Percentiles rank a stretch among this genome's conserved stretches.
phyloP scores from a whole-genome alignment of 192 early-diverging fungal genomes.

The Gamsiella multidivaricata region DNA sequence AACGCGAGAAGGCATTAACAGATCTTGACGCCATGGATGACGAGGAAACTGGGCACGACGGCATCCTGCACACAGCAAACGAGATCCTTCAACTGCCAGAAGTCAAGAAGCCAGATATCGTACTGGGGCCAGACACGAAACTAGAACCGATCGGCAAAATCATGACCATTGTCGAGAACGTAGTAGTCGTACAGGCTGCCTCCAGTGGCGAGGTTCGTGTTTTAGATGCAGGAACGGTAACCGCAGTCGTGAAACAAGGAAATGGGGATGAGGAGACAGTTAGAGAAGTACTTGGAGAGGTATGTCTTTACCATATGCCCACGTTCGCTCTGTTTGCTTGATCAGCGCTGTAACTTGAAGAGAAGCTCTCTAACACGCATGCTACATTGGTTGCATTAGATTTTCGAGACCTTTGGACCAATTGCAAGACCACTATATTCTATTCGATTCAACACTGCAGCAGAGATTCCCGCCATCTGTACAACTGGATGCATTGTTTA shows the following conservation, averaged over 20 bases:
- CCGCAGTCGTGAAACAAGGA: conserved; percentile 50
- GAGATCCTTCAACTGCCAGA: conserved; percentile 66
- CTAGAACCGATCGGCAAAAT: conserved; percentile 73
- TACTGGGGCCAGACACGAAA: conserved; percentile 59
- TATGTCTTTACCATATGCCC: conserved; percentile 26
- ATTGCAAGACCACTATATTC: conserved; percentile 85
- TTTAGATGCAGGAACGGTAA: conserved; percentile 80
- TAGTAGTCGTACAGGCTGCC: conserved; percentile 74
- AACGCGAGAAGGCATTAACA: conserved; percentile 41
- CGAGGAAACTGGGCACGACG: conserved; percentile 23
- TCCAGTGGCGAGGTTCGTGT: conserved; percentile 62
- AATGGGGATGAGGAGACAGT: conserved; percentile 54
- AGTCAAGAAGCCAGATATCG: conserved; percentile 57
- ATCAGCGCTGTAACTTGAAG: too few relatives aligned
- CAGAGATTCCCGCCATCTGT: conserved; percentile 68
- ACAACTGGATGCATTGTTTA: conserved; percentile 67
- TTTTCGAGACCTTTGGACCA: conserved; percentile 95
- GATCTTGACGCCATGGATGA: conserved; percentile 52
- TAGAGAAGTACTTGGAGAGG: conserved; percentile 71
- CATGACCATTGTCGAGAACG: conserved; percentile 74
- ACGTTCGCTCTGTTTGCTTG: too few relatives aligned
- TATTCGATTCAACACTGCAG: conserved; percentile 74
- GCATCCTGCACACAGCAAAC: conserved; percentile 63
- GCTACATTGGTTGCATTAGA: too few relatives aligned
- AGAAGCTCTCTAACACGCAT: too few relatives aligned